Percentiles rank a stretch among this genome's conserved stretches.
These are phyloP conservation scores for Euphorbia celastroides DNA, from an alignment of 441 rosid genomes.

Conservation along the genomic window DNA sequence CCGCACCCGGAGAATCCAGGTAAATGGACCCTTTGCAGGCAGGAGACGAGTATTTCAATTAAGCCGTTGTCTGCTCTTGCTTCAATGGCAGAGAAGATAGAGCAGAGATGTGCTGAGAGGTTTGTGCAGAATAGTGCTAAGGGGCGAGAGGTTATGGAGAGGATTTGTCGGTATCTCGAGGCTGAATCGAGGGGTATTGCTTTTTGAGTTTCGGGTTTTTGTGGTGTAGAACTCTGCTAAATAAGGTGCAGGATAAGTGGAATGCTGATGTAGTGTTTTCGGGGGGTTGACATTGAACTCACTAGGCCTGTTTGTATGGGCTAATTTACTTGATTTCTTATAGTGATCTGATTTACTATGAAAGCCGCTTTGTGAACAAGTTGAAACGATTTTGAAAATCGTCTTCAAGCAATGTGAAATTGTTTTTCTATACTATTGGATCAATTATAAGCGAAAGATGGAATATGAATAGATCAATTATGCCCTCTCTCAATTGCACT, in stretches of 20 bases:
- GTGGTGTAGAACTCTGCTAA: neutral
- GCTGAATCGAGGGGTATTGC: slow-evolving; percentile 68
- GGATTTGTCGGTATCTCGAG: slow-evolving; percentile 92
- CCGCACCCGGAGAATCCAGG: slow-evolving; percentile 88
- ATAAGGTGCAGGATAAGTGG: no score
- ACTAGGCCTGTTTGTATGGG: neutral
- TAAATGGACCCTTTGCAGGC: slow-evolving; percentile 78
- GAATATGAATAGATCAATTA: no score
- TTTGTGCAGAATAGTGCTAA: slow-evolving; percentile 89
- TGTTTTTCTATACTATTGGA: no score
- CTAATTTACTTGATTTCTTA: neutral
- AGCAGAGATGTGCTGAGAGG: slow-evolving; percentile 78
- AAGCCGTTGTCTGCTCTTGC: slow-evolving; percentile 86
- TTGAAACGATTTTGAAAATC: no score
- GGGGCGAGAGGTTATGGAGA: slow-evolving; percentile 96
- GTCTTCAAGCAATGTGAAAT: no score
- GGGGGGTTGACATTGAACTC: neutral
- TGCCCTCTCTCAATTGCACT: no score
- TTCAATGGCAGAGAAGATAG: slow-evolving; percentile 95
- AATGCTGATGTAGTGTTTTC: neutral
- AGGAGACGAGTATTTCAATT: slow-evolving; percentile 82
- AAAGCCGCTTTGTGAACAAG: no score
- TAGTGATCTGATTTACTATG: no score
- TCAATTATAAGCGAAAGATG: no score
- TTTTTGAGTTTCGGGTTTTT: slow-evolving; percentile 24